Evolutionary conservation across 768 basidiomycete species (phyloP), one percentile per base, ranked within the genome.

Genomic region (Psilocybe subaeruginosa): DNA sequence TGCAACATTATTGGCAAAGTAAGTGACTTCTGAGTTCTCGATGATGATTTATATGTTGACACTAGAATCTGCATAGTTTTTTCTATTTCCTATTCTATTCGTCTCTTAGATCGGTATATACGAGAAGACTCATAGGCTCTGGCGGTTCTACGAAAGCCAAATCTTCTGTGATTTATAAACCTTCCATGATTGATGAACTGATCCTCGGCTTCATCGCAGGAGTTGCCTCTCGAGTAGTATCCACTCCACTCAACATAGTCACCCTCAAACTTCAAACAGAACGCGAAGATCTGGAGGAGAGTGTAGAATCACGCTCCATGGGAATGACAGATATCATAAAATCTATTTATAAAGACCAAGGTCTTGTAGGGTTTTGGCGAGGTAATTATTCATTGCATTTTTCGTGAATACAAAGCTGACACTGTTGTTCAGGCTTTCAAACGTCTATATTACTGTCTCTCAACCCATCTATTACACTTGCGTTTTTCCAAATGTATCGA

Each of bases 31-130:
- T 12, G 12, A 3, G n/a, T 11, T 35, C 8, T 8, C 4, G 4
- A 48, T n/a, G 9, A 12, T 19, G 23, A 6, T 35, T 23, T 8
- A 35, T n/a, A 17, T 31, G 29, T 43, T 46, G 23, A 59, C 23
- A 9, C 47, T 7, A 16, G n/a, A 17, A 17, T 27, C 33, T 47
- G 3, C 33, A 11, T 58, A 86, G 85, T 67, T 87, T 88, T 65
- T 74, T 86, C 56, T 88, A 86, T 66, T 87, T 85, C 63, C 85
- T 85, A 61, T 77, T 82, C 62, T 87, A 86, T 66, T 78, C 85
- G 0, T 78, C 80, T 60, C 75, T 87, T 11, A 69, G 76, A 1
- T 75, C 75, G 6, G 55, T 81, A 11, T 76, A 79, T 4, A 76
- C 79, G 1, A 75, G 75, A 8, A 70, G 79, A 17, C 72, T 64